Evolutionary conservation across 352 stramenopile species (phyloP).

Genomic region (Globisporangium iwayamae): DNA sequence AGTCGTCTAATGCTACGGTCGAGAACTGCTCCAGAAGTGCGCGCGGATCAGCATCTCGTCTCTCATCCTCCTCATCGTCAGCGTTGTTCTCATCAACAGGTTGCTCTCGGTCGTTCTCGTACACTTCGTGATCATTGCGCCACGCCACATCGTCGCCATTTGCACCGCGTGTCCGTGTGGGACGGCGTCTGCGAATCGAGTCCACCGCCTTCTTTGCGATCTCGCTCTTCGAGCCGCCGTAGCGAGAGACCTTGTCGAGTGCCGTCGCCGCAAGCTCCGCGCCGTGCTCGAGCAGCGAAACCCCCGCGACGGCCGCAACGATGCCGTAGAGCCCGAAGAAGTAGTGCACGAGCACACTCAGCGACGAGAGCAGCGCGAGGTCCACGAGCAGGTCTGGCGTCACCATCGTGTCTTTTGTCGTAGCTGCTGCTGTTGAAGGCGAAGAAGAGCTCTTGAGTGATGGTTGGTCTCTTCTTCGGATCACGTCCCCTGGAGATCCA

Average conservation of each 20-base stretch:
- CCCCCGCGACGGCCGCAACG: conserved; percentile 32
- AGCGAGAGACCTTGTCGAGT: conserved; percentile 4
- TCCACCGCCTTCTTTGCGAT: conserved; percentile 9
- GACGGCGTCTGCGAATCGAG: neutral
- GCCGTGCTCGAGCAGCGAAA: conserved; percentile 41
- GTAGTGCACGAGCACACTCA: conserved; percentile 67
- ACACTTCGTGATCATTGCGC: neutral
- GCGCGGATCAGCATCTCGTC: conserved; percentile 2
- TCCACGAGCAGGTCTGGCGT: conserved; percentile 44
- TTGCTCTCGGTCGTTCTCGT: neutral
- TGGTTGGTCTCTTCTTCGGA: conserved; percentile 3
- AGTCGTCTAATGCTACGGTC: neutral
- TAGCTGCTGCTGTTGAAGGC: neutral
- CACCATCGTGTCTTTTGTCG: neutral
- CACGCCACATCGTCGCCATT: conserved; percentile 3
- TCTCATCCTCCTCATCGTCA: neutral
- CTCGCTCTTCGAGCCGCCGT: neutral
- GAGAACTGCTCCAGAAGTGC: conserved; percentile 14
- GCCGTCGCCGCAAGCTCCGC: conserved; percentile 1
- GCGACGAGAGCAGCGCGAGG: conserved; percentile 47
- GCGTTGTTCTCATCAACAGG: neutral
- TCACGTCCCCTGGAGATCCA: conserved; percentile 8
- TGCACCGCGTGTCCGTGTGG: neutral
- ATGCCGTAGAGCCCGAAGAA: conserved; percentile 54
- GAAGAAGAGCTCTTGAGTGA: neutral